Base-by-base conservation (phyloP, 2,329 filamentous ascomycete species). In the Amauroascus verrucosus region DNA sequence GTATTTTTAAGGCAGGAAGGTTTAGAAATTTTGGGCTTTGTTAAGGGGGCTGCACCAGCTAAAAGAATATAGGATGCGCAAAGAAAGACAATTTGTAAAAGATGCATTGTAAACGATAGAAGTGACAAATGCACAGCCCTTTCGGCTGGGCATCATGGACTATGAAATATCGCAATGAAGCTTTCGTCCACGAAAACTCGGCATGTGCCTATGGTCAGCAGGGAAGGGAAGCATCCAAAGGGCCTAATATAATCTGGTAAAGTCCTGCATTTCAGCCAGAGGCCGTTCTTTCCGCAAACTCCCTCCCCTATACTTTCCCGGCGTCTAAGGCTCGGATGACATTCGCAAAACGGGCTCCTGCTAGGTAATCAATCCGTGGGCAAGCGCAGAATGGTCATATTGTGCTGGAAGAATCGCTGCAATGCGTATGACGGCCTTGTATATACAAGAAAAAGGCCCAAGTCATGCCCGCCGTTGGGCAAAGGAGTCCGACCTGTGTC, bases 101-200 rank as follows among this genome's bases (percentile, higher is more conserved):
- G 32, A 56, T 56, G 46, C 58, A 60, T 60, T 33, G 40, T 54
- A 45, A 54, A 46, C 16, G 24, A 46, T 46, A 38, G 32, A 43
- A 44, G 22, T 7, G 13, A 26, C 30, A 20, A 35, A 47, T 45
- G 7, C 40, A 26, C 6, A 11, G 13, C 26, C 40, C 20, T 24
- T 24, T 7, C 4, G 22, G 30, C 24, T 16, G 46, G 32, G 28
- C 48, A 43, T 41, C 26, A 30, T 50, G 35, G 26, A 20, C 24
- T 20, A 9, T 16, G 5, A 7, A 43, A 22, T 18, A 49, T 5
- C 18, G 35, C n/a, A 14, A 35, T 35, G 33, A 16, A 46, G 5
- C 11, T 24, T 20, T 22, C 5, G 18, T 11, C 22, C 28, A 33
- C 44, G 5, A 14, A 46, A 24, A 24, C 41, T 18, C 41, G 4